Conservation (phyloP, 73 alveolate genomes). For the Paramecium caudatum region DNA sequence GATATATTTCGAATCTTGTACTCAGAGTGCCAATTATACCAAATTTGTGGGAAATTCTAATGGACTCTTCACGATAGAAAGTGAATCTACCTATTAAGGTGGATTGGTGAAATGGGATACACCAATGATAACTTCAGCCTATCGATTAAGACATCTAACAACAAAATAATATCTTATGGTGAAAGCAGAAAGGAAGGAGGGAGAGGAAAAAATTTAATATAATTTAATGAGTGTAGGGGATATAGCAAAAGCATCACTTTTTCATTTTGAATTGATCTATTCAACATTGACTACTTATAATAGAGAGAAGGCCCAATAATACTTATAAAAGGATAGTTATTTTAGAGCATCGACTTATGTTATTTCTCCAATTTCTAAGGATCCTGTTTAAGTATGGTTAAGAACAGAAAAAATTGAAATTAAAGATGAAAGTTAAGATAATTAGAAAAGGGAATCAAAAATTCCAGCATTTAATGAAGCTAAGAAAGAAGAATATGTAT, state of each 20-base stretch:
- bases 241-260: slow-evolving; percentile 39
- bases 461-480: slow-evolving; percentile 61
- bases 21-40: slow-evolving; percentile 58
- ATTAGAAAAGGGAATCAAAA: slow-evolving; percentile 27
- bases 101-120: slow-evolving; percentile 74
- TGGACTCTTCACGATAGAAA: slow-evolving; percentile 72
- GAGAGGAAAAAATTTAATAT: not conserved
- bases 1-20: slow-evolving; percentile 61
- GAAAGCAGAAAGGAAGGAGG: not conserved
- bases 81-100: slow-evolving; percentile 65
- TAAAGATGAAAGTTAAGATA: slow-evolving; percentile 28
- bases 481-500: slow-evolving; percentile 73
- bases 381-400: slow-evolving; percentile 58
- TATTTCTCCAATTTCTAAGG: too few relatives aligned
- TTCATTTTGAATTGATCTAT: slow-evolving; percentile 61
- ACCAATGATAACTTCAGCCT: slow-evolving; percentile 37
- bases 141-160: slow-evolving; percentile 72
- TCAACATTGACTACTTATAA: slow-evolving; percentile 67
- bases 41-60: slow-evolving; percentile 75
- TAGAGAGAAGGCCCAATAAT: slow-evolving; percentile 5
- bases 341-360: slow-evolving; percentile 71
- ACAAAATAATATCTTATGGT: slow-evolving; percentile 63
- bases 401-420: slow-evolving; percentile 30
- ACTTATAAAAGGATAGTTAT: slow-evolving; percentile 60
- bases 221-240: slow-evolving; percentile 22